phyloP scores from a whole-genome alignment of 495 filamentous ascomycete genomes.

The Aspergillus funiculosus region DNA sequence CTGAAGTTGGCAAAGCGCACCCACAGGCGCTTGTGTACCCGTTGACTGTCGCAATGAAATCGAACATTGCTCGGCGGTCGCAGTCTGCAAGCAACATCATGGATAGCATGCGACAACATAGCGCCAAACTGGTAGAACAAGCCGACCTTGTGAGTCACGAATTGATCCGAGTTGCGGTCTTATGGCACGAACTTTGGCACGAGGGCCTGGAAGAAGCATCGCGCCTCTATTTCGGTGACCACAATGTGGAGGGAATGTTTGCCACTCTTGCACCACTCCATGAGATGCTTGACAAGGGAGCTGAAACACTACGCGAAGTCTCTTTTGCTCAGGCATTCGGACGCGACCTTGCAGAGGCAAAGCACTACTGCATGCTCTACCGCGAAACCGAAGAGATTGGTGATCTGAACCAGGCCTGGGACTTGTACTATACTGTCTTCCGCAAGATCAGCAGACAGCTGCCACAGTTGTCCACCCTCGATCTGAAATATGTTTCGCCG shows the following conservation, averaged over 20 bases:
- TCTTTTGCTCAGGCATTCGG: constrained; percentile 98
- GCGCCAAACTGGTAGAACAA: constrained; percentile 88
- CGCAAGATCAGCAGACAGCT: constrained; percentile 90
- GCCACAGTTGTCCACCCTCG: constrained; percentile 83
- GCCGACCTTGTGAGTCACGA: constrained; percentile 91
- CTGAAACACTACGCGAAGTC: constrained; percentile 88
- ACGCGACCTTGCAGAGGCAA: constrained; percentile 86
- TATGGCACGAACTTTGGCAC: constrained; percentile 99
- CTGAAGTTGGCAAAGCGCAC: constrained; percentile 87
- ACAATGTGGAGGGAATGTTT: constrained; percentile 97
- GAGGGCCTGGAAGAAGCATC: constrained; percentile 98
- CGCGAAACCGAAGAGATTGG: constrained; percentile 78
- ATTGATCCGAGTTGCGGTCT: constrained; percentile 88
- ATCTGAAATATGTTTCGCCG: constrained; percentile 93
- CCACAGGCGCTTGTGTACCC: constrained; percentile 99
- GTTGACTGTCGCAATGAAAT: constrained; percentile 98
- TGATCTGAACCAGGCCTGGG: constrained; percentile 96
- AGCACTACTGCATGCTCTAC: constrained; percentile 92
- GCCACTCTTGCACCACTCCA: constrained; percentile 83
- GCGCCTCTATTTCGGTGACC: constrained; percentile 84
- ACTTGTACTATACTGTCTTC: constrained; percentile 97
- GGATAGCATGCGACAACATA: constrained; percentile 96
- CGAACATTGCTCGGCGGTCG: constrained; percentile 69
- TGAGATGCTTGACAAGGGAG: constrained; percentile 80
- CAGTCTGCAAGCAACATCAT: constrained; percentile 86